Evolutionary conservation across 176 grass and related monocot genomes (phyloP).

Genomic region (Poa pratensis): DNA sequence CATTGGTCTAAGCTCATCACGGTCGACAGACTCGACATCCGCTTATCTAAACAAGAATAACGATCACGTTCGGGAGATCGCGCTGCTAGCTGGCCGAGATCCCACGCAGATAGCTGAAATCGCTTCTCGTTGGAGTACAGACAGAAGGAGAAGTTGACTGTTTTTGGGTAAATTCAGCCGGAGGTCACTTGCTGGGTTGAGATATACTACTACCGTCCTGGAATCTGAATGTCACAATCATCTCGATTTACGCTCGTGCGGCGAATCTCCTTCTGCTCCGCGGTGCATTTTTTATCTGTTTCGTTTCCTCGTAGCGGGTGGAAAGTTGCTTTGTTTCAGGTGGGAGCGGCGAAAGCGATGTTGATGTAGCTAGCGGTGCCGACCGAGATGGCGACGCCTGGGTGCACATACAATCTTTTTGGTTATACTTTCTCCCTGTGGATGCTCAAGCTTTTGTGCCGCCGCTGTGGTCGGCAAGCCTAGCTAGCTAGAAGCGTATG

Average conservation of each 20-base stretch:
- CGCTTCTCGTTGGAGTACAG: slow-evolving; percentile 1
- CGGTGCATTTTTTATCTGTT: not conserved
- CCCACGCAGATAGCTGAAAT: not conserved
- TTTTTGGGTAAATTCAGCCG: not conserved
- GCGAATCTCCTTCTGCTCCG: not conserved
- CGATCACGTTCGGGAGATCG: slow-evolving; percentile 6
- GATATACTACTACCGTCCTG: not conserved
- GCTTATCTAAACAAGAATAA: not conserved
- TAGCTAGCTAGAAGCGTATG: not conserved
- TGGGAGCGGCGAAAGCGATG: not conserved
- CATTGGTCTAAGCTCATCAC: slow-evolving; percentile 11
- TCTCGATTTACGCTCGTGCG: not conserved
- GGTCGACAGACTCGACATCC: too few species aligned
- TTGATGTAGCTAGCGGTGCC: not conserved
- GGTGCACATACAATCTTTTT: not conserved
- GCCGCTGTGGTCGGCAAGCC: not conserved
- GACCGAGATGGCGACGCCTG: not conserved
- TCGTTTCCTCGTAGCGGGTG: not conserved
- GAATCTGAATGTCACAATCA: not conserved
- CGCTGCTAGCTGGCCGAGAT: slow-evolving; percentile 20
- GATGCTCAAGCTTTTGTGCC: not conserved
- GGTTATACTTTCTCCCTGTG: too few species aligned
- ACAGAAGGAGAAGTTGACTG: not conserved
- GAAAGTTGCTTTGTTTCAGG: not conserved
- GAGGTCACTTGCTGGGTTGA: not conserved